Evolutionary conservation across 2,329 filamentous ascomycete genomes (phyloP).

Genomic region (Penicillium occitanis): DNA sequence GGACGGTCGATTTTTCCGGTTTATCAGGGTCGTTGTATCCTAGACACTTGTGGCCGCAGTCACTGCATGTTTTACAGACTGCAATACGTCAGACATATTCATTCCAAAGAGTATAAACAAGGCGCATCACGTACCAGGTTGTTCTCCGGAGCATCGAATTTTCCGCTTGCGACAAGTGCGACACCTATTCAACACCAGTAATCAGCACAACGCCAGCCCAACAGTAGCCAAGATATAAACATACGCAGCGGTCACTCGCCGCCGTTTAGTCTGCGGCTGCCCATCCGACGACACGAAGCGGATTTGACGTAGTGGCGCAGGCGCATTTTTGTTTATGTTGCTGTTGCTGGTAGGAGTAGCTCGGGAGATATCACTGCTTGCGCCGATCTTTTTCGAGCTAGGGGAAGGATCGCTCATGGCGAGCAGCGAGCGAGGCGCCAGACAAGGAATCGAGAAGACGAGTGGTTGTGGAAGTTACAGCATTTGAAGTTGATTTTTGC

Average conservation of each 20-base stretch:
- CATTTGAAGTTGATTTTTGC: not conserved
- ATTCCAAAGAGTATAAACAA: conserved; percentile 16
- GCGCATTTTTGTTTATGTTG: conserved; percentile 13
- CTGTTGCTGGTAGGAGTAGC: not conserved
- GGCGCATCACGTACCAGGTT: conserved; percentile 49
- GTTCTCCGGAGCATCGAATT: conserved; percentile 72
- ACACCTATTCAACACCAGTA: conserved; percentile 51
- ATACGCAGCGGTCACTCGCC: conserved; percentile 76
- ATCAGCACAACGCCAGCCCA: not conserved
- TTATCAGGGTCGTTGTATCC: conserved; percentile 60
- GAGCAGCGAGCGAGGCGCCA: conserved; percentile 32
- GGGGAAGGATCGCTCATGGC: conserved; percentile 43
- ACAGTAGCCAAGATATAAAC: conserved; percentile 29
- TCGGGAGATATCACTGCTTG: conserved; percentile 26
- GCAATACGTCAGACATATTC: conserved; percentile 17
- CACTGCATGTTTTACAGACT: conserved; percentile 69
- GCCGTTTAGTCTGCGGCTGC: conserved; percentile 74
- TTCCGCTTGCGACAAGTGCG: conserved; percentile 74
- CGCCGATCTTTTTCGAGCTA: conserved; percentile 34
- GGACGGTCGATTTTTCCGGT: conserved; percentile 30
- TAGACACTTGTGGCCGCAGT: conserved; percentile 67
- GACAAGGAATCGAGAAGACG: not conserved
- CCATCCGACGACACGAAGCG: conserved; percentile 82
- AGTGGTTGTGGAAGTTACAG: not conserved
- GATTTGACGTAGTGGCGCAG: conserved; percentile 50